phyloP scores from a whole-genome alignment of 2,329 filamentous ascomycete genomes.

The Zelopaecilomyces penicillatus region DNA sequence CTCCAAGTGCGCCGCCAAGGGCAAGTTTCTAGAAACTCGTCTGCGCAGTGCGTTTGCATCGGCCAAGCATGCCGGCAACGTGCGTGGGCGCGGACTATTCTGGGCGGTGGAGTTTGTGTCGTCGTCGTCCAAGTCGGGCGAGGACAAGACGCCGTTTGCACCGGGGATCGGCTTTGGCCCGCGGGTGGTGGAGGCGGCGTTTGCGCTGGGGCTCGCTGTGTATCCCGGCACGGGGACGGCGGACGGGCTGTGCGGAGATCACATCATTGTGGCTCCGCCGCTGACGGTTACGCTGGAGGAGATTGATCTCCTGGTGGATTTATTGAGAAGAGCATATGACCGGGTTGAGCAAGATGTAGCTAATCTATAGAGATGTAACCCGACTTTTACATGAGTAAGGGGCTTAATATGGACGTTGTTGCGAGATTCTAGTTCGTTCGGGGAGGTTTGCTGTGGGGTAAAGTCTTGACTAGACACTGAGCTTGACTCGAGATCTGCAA shows the following conservation, averaged over 20 bases:
- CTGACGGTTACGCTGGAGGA: slow-evolving; percentile 47
- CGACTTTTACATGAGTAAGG: no score
- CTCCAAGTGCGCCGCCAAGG: slow-evolving; percentile 48
- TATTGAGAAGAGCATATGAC: slow-evolving; percentile 9
- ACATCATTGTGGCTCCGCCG: slow-evolving; percentile 62
- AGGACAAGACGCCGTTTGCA: slow-evolving; percentile 26
- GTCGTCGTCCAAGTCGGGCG: neutral
- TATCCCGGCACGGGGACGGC: slow-evolving; percentile 57
- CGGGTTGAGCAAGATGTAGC: slow-evolving; percentile 2
- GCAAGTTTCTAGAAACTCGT: slow-evolving; percentile 35
- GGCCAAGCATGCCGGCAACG: slow-evolving; percentile 48
- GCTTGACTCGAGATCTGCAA: no score
- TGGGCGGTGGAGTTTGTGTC: slow-evolving; percentile 39
- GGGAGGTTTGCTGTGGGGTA: no score
- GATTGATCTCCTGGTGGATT: slow-evolving; percentile 9
- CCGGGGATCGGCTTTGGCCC: slow-evolving; percentile 17
- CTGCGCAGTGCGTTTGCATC: slow-evolving; percentile 34
- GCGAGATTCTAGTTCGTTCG: neutral
- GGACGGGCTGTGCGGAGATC: slow-evolving; percentile 55
- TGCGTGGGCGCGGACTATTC: slow-evolving; percentile 50
- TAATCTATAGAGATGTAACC: no score
- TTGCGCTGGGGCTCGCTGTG: slow-evolving; percentile 32
- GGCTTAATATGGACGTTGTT: neutral
- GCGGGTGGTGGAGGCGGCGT: slow-evolving; percentile 22
- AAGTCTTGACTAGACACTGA: no score